Evolutionary conservation across 768 basidiomycete species (phyloP).

Genomic region (Tylopilus sp.): DNA sequence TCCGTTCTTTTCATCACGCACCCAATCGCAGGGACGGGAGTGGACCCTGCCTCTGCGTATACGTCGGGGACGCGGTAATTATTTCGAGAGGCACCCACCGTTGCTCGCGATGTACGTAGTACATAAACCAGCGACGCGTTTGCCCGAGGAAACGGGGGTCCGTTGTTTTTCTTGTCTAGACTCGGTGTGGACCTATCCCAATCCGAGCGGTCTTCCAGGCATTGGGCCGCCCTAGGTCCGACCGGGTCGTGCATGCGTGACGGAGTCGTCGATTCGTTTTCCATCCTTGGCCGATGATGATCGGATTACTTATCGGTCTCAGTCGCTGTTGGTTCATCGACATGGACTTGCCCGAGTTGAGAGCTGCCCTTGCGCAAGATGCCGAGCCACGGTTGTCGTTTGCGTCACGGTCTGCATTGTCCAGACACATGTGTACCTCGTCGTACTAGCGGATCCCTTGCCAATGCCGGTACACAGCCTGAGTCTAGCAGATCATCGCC

Average conservation of each 20-base stretch:
- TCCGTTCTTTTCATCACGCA: too few species aligned
- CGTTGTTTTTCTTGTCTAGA: background rate
- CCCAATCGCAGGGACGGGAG: too few species aligned
- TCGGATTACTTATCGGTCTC: background rate
- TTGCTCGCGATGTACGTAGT: too few species aligned
- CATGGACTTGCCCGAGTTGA: too few species aligned
- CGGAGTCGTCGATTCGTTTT: background rate
- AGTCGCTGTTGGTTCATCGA: background rate
- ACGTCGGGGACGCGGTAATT: too few species aligned
- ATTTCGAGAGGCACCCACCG: too few species aligned
- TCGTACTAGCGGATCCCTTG: too few species aligned
- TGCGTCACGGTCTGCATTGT: background rate
- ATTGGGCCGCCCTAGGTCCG: conserved; percentile 8
- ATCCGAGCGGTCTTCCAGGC: background rate
- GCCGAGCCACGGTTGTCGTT: background rate
- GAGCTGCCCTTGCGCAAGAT: background rate
- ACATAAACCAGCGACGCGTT: too few species aligned
- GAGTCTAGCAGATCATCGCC: too few species aligned
- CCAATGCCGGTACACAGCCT: too few species aligned
- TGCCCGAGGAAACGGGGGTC: too few species aligned
- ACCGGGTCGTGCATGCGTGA: background rate
- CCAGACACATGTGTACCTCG: background rate
- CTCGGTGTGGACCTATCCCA: background rate
- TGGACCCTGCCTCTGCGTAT: too few species aligned
- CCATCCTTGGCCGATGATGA: background rate